Evolutionary conservation across 2,329 filamentous ascomycete species (phyloP).

Genomic region (Dothideomycetidae sp.): DNA sequence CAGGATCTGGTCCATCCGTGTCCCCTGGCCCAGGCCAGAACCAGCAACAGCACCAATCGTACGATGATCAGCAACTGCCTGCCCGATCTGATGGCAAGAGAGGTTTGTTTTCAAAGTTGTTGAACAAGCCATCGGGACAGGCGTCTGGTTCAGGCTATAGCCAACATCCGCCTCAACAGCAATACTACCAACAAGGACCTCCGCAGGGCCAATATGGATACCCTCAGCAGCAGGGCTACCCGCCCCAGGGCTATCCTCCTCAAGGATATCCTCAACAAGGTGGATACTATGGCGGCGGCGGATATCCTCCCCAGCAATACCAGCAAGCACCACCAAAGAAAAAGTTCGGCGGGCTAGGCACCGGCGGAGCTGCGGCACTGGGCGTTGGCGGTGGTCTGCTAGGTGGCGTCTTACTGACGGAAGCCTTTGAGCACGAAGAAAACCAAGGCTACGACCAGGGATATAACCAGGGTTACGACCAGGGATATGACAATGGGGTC

Average conservation of each 20-base stretch:
- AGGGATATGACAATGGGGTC: too few relatives aligned
- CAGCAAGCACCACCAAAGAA: conserved; percentile 31
- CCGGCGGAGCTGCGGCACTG: conserved; percentile 57
- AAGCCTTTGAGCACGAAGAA: conserved; percentile 43
- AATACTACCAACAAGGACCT: conserved; percentile 18
- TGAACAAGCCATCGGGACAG: conserved; percentile 29
- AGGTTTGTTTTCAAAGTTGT: conserved; percentile 39
- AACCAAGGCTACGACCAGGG: conserved; percentile 38
- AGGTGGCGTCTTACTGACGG: conserved; percentile 60
- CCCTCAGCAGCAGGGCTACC: conserved; percentile 23
- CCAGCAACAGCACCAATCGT: conserved; percentile 20
- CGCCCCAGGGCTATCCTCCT: conserved; percentile 19
- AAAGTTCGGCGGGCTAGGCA: conserved; percentile 47
- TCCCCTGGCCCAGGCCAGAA: conserved; percentile 22
- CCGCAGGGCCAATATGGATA: conserved; percentile 14
- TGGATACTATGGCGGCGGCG: conserved; percentile 27
- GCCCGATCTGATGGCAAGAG: conserved; percentile 28
- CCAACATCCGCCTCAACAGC: conserved; percentile 15
- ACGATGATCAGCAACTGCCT: conserved; percentile 17
- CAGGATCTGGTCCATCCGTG: conserved; percentile 13
- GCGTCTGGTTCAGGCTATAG: conserved; percentile 12
- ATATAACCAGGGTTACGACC: conserved; percentile 25
- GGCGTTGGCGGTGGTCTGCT: conserved; percentile 70
- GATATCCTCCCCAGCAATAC: conserved; percentile 26
- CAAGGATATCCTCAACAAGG: conserved; percentile 20